Evolutionary conservation across 192 early-diverging fungal species (phyloP), one percentile per base, ranked within the genome.

Genomic region (Diversispora epigaea): DNA sequence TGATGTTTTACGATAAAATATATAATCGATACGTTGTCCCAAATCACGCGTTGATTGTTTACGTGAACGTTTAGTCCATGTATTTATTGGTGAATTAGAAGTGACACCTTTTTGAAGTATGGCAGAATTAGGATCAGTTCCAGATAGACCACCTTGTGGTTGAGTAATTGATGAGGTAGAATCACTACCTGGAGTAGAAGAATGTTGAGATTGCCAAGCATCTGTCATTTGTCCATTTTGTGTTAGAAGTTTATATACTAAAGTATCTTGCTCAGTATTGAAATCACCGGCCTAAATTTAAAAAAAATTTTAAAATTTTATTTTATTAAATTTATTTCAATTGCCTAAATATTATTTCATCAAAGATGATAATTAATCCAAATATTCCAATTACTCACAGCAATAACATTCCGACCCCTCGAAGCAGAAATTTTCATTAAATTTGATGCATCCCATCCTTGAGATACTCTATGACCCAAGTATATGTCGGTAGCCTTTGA

Each of bases 11-110:
- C 73, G 73, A 66, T 79, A 86, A 70, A 88, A 86, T 11, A 88
- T 76, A 65, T 85, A 88, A 41, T 88, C 87, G 10, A 88, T 75
- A 1, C 87, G 80, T 32, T 84, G 80, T 19, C 87, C 87, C 4
- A 56, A 9, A 66, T 79, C 49, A 54, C 80, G 19, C 32, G 77
- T 21, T 56, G 76, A 62, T 76, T 81, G 77, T 76, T 84, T 78
- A 65, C 77, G 57, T 44, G 69, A 68, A 41, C 79, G 78, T 22
- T 86, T 85, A 11, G 81, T 69, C 87, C 87, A 88, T 10, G 79
- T 74, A 58, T 88, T 86, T 25, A 80, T n/a, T 9, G 87, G 82
- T 4, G 87, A 84, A 50, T 86, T 80, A 65, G 84, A 85, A 25
- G 87, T 88, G 40, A 81, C 77, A n/a, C 87, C 87, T 77, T 85